Percentiles rank a stretch among this genome's conserved stretches.
Evolutionary conservation across 2,329 filamentous ascomycete genomes (phyloP).

Genomic region (Aspergillus ruber): DNA sequence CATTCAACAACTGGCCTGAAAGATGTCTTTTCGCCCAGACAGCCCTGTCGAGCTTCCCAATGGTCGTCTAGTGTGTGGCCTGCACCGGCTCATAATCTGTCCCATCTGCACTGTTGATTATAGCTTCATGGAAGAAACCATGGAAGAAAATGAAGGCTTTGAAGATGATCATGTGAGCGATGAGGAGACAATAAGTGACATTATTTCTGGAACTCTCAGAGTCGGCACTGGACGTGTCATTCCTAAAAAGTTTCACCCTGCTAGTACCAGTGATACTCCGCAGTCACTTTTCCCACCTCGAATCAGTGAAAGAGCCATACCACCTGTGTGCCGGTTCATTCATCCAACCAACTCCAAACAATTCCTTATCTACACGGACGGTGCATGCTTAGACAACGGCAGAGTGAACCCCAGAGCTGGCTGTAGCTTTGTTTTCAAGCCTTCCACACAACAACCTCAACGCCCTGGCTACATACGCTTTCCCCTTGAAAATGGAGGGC

Average conservation of each 20-base stretch:
- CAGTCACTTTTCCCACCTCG: conserved; percentile 3
- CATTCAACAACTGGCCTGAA: background rate
- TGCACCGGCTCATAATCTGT: conserved; percentile 28
- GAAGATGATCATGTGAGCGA: conserved; percentile 5
- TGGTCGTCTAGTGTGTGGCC: conserved; percentile 32
- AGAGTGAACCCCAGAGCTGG: conserved; percentile 31
- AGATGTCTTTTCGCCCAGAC: conserved; percentile 4
- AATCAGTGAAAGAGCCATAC: background rate
- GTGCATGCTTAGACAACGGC: conserved; percentile 43
- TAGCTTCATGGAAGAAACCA: conserved; percentile 27
- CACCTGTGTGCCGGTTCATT: conserved; percentile 9
- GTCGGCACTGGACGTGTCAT: conserved; percentile 27
- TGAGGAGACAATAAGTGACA: background rate
- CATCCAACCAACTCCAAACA: conserved; percentile 21
- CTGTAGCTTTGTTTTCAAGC: conserved; percentile 32
- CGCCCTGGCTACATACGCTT: conserved; percentile 13
- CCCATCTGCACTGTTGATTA: conserved; percentile 30
- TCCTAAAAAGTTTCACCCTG: conserved; percentile 27
- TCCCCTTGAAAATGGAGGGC: conserved; percentile 41
- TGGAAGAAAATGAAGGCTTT: conserved; percentile 12
- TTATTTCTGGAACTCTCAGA: background rate
- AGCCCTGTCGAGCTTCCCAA: conserved; percentile 22
- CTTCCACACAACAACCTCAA: conserved; percentile 1
- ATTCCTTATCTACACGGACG: conserved; percentile 43
- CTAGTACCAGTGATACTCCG: conserved; percentile 4